Conservation (phyloP, 2,329 filamentous ascomycete genomes). For the Chrysoporthe austroafricana region DNA sequence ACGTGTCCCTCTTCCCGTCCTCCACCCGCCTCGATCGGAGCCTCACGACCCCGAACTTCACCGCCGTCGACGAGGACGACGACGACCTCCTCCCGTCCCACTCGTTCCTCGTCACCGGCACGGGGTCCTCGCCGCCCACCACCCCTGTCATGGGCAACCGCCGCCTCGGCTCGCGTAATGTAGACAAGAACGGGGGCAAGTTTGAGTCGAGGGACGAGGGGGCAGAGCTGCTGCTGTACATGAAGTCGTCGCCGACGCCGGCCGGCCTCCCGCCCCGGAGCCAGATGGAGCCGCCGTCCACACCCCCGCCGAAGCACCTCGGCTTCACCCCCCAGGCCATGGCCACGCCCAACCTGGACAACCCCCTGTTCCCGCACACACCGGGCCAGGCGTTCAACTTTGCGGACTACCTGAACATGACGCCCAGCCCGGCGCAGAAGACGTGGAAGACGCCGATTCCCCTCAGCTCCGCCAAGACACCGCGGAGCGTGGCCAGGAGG, state of each 20-base stretch:
- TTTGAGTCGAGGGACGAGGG: slow-evolving; percentile 71
- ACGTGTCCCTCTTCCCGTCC: slow-evolving; percentile 79
- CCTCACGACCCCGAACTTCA: slow-evolving; percentile 62
- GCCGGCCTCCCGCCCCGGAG: slow-evolving; percentile 61
- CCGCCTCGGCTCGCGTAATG: slow-evolving; percentile 50
- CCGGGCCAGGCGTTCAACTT: slow-evolving; percentile 89
- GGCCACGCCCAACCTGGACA: slow-evolving; percentile 78
- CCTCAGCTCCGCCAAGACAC: slow-evolving; percentile 54
- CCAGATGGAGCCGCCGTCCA: slow-evolving; percentile 72
- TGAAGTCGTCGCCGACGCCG: slow-evolving; percentile 89
- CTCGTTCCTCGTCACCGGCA: slow-evolving; percentile 68
- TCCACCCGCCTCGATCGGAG: slow-evolving; percentile 70
- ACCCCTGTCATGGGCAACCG: slow-evolving; percentile 74
- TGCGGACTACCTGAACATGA: slow-evolving; percentile 96
- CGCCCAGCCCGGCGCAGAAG: slow-evolving; percentile 90
- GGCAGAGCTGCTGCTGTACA: slow-evolving; percentile 78
- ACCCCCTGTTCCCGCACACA: slow-evolving; percentile 69
- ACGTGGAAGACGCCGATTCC: slow-evolving; percentile 81
- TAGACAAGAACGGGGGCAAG: slow-evolving; percentile 47
- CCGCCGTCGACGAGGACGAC: slow-evolving; percentile 74
- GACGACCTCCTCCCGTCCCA: slow-evolving; percentile 79
- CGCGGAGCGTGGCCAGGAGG: slow-evolving; percentile 70
- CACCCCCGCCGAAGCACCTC: slow-evolving; percentile 72
- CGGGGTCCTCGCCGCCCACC: slow-evolving; percentile 72
- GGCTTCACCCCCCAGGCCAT: slow-evolving; percentile 83